Percentiles rank a stretch among this genome's conserved stretches.
Conservation (phyloP, 2,329 filamentous ascomycete species). For the Podosphaera leucotricha region DNA sequence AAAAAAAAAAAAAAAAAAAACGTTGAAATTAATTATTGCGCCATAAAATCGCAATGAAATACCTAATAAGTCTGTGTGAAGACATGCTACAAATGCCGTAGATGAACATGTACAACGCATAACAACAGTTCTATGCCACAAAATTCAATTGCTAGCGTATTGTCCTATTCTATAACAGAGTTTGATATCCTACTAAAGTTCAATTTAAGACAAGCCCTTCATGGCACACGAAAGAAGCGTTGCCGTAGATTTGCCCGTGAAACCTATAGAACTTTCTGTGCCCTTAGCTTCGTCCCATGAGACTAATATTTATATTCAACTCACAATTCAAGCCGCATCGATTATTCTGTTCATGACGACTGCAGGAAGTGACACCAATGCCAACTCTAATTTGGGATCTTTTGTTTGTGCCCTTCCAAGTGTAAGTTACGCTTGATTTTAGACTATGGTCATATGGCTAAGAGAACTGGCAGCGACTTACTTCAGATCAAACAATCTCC, state of each 20-base stretch:
- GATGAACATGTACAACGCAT: no score
- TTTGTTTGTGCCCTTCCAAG: constrained; percentile 89
- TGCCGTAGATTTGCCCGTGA: constrained; percentile 30
- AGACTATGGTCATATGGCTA: constrained; percentile 1
- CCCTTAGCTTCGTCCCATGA: constrained; percentile 35
- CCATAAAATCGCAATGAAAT: no score
- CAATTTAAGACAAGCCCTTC: no score
- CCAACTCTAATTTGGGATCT: constrained; percentile 38
- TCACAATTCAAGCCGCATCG: constrained; percentile 33
- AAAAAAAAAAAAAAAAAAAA: no score
- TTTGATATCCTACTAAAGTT: no score
- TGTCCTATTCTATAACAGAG: no score
- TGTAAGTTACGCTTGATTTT: constrained; percentile 38
- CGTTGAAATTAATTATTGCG: no score
- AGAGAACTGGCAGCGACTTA: constrained; percentile 11
- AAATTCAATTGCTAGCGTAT: no score
- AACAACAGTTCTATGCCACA: no score
- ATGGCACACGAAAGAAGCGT: no score
- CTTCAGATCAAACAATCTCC: constrained; percentile 38
- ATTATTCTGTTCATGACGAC: constrained; percentile 39
- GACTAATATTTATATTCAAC: constrained; percentile 34
- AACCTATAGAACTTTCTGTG: constrained; percentile 26
- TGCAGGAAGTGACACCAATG: constrained; percentile 27
- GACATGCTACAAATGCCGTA: no score
- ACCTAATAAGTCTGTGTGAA: no score